A percentile compares a stretch with the other conserved stretches of the same genome.
phyloP scores from a whole-genome alignment of 2,329 filamentous ascomycete genomes.

The Pestalotiopsis sp. region DNA sequence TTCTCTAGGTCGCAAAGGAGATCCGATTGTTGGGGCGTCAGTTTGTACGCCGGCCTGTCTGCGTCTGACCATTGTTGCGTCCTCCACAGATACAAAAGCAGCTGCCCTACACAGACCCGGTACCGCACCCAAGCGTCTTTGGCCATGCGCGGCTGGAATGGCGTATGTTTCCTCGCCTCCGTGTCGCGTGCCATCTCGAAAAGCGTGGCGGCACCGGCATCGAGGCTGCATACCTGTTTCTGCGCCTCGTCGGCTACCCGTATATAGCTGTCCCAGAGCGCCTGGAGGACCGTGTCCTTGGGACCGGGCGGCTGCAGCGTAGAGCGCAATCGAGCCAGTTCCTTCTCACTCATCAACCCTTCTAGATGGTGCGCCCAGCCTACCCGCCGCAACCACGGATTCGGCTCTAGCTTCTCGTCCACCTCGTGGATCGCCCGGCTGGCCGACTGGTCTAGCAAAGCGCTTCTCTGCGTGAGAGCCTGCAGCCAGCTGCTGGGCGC shows the following conservation, averaged over 20 bases:
- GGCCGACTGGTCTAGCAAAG: background rate
- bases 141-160: background rate
- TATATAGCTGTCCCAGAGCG: background rate
- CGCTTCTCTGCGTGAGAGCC: background rate
- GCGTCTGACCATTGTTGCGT: background rate
- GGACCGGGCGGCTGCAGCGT: background rate
- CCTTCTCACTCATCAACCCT: too few species aligned
- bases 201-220: background rate
- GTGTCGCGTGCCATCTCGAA: background rate
- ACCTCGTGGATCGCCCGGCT: too few species aligned
- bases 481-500: background rate
- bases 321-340: too few species aligned
- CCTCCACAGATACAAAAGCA: background rate
- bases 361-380: too few species aligned
- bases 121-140: background rate
- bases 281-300: background rate
- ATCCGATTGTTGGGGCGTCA: background rate
- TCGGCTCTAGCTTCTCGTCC: too few species aligned
- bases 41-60: background rate
- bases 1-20: background rate
- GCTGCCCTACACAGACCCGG: background rate
- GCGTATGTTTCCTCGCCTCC: background rate
- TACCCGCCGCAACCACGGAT: too few species aligned
- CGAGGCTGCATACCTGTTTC: background rate
- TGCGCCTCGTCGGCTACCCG: background rate